Evolutionary conservation across 2,329 filamentous ascomycete genomes (phyloP).

Genomic region (Xylaria multiplex): DNA sequence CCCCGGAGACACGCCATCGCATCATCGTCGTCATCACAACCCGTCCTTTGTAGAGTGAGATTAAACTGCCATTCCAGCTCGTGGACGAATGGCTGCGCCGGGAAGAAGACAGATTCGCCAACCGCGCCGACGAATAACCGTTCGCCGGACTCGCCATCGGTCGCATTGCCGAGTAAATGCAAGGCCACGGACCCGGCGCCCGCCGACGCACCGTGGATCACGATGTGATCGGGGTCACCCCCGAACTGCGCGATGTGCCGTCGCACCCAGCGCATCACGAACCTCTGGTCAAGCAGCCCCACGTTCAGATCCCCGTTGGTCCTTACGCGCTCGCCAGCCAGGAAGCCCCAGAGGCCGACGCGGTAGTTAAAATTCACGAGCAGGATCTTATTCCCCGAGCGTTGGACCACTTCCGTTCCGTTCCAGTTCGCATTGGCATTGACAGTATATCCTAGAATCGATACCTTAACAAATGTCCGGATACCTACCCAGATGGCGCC

Average conservation of each 20-base stretch:
- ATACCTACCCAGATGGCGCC: too few species aligned
- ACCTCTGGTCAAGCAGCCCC: slow-evolving; percentile 71
- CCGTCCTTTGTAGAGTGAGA: slow-evolving; percentile 49
- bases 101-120: slow-evolving; percentile 61
- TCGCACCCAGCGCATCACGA: slow-evolving; percentile 69
- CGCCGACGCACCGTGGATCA: slow-evolving; percentile 70
- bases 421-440: slow-evolving; percentile 64
- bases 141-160: slow-evolving; percentile 41
- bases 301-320: slow-evolving; percentile 68
- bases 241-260: slow-evolving; percentile 68
- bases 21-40: slow-evolving; percentile 50
- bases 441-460: slow-evolving; percentile 49
- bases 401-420: slow-evolving; percentile 57
- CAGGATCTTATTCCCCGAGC: slow-evolving; percentile 59
- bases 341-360: slow-evolving; percentile 70
- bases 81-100: slow-evolving; percentile 55
- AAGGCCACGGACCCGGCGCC: slow-evolving; percentile 66
- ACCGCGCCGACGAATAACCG: slow-evolving; percentile 59
- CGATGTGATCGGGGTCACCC: slow-evolving; percentile 67
- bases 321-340: slow-evolving; percentile 66
- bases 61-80: slow-evolving; percentile 62
- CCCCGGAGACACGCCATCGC: slow-evolving; percentile 57
- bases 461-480: background rate
- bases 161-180: slow-evolving; percentile 17
- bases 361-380: slow-evolving; percentile 72